These are phyloP conservation scores for Candida tammaniensis DNA, from an alignment of 805 yeast species.

Conservation along the genomic window DNA sequence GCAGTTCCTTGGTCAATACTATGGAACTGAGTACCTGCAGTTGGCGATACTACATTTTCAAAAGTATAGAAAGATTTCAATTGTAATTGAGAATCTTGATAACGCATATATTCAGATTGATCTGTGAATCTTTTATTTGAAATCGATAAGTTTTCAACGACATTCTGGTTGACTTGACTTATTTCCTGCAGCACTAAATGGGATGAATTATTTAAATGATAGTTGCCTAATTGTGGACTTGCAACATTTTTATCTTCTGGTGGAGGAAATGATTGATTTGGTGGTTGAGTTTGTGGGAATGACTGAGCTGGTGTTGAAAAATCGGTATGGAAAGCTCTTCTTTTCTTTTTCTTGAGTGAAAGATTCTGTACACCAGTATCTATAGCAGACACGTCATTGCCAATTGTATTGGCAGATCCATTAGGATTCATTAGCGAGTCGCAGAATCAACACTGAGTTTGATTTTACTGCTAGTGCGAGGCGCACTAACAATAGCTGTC, in stretches of 20 bases:
- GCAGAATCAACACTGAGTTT: no score
- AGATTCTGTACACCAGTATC: no score
- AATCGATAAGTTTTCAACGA: constrained; percentile 12
- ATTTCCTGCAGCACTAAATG: constrained; percentile 4
- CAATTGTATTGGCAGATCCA: no score
- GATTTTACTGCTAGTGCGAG: no score
- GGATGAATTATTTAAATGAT: no score
- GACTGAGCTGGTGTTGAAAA: background rate
- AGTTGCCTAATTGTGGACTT: background rate
- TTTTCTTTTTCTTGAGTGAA: constrained; percentile 27
- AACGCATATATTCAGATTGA: constrained; percentile 23
- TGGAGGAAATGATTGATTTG: constrained; percentile 1
- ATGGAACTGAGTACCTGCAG: constrained; percentile 67
- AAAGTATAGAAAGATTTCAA: constrained; percentile 61
- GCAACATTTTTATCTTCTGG: background rate
- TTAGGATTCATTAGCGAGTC: no score
- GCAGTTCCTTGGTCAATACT: constrained; percentile 83
- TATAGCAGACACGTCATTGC: no score
- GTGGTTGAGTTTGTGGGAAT: constrained; percentile 7
- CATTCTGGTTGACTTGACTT: background rate
- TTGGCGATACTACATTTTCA: constrained; percentile 78
- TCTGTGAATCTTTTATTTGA: constrained; percentile 18
- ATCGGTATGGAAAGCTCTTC: constrained; percentile 16
- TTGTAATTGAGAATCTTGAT: constrained; percentile 30
- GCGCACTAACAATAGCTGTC: no score